phyloP scores from a whole-genome alignment of 169 alveolate genomes.

The Pseudocohnilembus persalinus region DNA sequence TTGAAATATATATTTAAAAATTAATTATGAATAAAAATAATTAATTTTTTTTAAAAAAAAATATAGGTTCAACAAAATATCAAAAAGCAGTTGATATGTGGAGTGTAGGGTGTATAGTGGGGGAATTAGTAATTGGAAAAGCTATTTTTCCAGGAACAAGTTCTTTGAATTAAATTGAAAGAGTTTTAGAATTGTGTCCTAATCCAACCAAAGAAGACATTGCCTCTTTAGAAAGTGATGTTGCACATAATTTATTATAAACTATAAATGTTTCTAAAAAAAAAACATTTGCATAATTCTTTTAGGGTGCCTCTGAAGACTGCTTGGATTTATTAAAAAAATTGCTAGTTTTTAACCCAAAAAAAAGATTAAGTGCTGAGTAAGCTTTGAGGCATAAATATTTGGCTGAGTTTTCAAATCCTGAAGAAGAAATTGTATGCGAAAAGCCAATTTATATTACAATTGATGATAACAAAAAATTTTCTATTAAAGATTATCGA shows the following conservation, averaged over 20 bases:
- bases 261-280: constrained; percentile 45
- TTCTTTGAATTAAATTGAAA: constrained; percentile 69
- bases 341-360: constrained; percentile 92
- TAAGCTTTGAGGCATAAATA: constrained; percentile 94
- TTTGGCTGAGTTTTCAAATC: constrained; percentile 89
- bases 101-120: constrained; percentile 74
- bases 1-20: no score
- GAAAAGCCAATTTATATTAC: constrained; percentile 79
- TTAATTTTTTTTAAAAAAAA: no score
- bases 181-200: constrained; percentile 68
- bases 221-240: constrained; percentile 56
- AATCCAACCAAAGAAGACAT: constrained; percentile 70
- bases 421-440: constrained; percentile 92
- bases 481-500: constrained; percentile 86
- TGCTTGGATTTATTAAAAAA: constrained; percentile 93
- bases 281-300: constrained; percentile 42
- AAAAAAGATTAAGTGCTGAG: constrained; percentile 92
- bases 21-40: no score
- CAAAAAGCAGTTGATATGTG: constrained; percentile 82
- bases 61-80: constrained; percentile 53
- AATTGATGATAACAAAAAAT: constrained; percentile 86
- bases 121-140: constrained; percentile 58
- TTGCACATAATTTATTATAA: constrained; percentile 53
- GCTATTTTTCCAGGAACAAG: constrained; percentile 73
- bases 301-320: constrained; percentile 83